Percentiles rank a stretch among this genome's conserved stretches.
phyloP scores from a whole-genome alignment of 805 yeast genomes.

The Barnettozyma pratensis region DNA sequence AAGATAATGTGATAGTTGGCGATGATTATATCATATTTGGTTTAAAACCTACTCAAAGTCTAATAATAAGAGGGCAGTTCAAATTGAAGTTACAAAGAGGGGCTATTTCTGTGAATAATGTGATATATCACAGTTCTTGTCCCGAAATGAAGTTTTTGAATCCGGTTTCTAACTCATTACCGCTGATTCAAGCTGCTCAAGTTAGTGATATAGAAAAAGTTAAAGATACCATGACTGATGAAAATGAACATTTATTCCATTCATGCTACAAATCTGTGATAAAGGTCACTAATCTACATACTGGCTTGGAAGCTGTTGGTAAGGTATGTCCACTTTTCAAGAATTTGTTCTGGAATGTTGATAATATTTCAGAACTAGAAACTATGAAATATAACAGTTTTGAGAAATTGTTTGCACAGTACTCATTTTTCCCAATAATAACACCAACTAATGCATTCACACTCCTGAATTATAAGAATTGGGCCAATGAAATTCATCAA shows the following conservation, averaged over 20 bases:
- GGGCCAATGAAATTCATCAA: slow-evolving; percentile 36
- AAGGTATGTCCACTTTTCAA: slow-evolving; percentile 40
- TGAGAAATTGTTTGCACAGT: slow-evolving; percentile 26
- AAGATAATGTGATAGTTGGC: slow-evolving; percentile 33
- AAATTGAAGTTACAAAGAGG: slow-evolving; percentile 41
- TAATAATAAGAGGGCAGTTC: slow-evolving; percentile 46
- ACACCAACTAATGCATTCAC: slow-evolving; percentile 24
- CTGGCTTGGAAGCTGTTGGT: slow-evolving; percentile 44
- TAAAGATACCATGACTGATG: slow-evolving; percentile 26
- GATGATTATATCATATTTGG: slow-evolving; percentile 35
- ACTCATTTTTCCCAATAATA: slow-evolving; percentile 35
- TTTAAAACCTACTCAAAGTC: slow-evolving; percentile 35
- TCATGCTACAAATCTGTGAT: slow-evolving; percentile 39
- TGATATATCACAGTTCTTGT: slow-evolving; percentile 26
- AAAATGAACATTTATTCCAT: slow-evolving; percentile 34
- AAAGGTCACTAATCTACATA: slow-evolving; percentile 29
- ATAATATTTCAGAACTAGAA: slow-evolving; percentile 13
- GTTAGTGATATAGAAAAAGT: slow-evolving; percentile 29
- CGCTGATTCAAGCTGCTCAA: slow-evolving; percentile 40
- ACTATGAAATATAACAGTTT: slow-evolving; percentile 12
- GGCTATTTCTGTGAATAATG: slow-evolving; percentile 38
- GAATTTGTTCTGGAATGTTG: slow-evolving; percentile 30
- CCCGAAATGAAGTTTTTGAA: slow-evolving; percentile 30
- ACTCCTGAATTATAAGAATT: slow-evolving; percentile 21
- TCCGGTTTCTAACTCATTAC: slow-evolving; percentile 32